These are phyloP conservation scores for Chaetomiaceae sp. DNA, from an alignment of 2,329 filamentous ascomycete species.

Conservation along the genomic window DNA sequence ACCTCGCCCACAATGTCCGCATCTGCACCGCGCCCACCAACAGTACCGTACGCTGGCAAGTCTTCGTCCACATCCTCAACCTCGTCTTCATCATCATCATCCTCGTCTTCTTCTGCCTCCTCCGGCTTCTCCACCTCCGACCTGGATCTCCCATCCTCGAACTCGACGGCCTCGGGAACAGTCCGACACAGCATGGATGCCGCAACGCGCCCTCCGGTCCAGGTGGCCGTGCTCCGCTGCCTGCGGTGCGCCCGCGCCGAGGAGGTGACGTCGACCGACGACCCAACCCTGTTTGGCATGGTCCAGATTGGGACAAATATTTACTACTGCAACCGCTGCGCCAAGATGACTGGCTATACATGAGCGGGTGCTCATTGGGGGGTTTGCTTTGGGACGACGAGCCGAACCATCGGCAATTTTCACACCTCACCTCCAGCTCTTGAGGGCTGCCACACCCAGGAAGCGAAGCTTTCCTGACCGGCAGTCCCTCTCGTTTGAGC, in stretches of 20 bases:
- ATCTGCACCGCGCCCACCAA: slow-evolving; percentile 29
- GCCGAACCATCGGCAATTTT: background rate
- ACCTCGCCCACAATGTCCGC: slow-evolving; percentile 28
- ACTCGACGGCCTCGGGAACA: slow-evolving; percentile 28
- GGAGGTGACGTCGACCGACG: slow-evolving; percentile 57
- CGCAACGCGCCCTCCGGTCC: slow-evolving; percentile 41
- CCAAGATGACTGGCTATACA: slow-evolving; percentile 59
- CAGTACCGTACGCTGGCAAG: slow-evolving; percentile 34
- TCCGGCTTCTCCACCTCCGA: slow-evolving; percentile 38
- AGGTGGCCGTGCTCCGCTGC: slow-evolving; percentile 58
- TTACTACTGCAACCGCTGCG: slow-evolving; percentile 62
- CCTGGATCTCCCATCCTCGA: slow-evolving; percentile 36
- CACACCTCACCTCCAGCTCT: no score
- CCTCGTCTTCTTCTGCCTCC: slow-evolving; percentile 34
- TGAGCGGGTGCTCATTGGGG: slow-evolving; percentile 27
- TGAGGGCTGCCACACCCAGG: no score
- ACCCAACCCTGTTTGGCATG: slow-evolving; percentile 55
- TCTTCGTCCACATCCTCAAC: slow-evolving; percentile 31
- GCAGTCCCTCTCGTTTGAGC: no score
- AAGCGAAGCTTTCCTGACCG: no score
- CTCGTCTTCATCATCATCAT: slow-evolving; percentile 36
- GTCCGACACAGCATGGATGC: slow-evolving; percentile 47
- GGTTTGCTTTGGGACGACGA: slow-evolving; percentile 28
- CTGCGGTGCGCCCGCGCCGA: slow-evolving; percentile 56
- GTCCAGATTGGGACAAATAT: slow-evolving; percentile 60